Evolutionary conservation across 192 early-diverging fungal species (phyloP), one percentile per base, ranked within the genome.

Genomic region (Helicostylum pulchrum): DNA sequence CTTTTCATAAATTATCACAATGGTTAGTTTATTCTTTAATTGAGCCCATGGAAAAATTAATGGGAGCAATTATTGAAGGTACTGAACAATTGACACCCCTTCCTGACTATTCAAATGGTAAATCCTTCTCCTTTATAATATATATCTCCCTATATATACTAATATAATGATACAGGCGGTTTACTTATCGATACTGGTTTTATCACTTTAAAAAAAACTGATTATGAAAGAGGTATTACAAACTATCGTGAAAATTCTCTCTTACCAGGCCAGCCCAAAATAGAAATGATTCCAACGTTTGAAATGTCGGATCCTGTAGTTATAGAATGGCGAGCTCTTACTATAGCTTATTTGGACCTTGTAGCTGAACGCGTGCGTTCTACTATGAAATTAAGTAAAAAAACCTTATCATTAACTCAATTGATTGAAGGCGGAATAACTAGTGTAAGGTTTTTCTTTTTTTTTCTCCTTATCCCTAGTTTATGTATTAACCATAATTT

Each of bases 261-360:
- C 6, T 54, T 65, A 2, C 63, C 77, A 2, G 78, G 75, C 9
- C 73, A 75, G 44, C 64, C 67, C 14, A 70, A 63, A 43, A 53
- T 75, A 26, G 80, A 80, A 51, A 61, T 70, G 8, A 80, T 90
- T 17, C 91, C 90, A 7, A 73, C 78, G 63, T 94, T 94, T 70
- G 84, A 90, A 19, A 86, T 86, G 36, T 77, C 77, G 56, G 94
- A 97, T 68, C 86, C 91, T 3, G 90, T 88, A 2, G 84, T 97
- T n/a, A 83, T 95, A 34, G 95, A 97, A 68, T 97, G 95, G 95
- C 86, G 95, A 7, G 92, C 91, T 10, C 77, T 97, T 68, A 97
- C 95, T 0, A 88, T 94, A 5, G 83, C 85, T 0, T 78, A 92
- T 47, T 61, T 95, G 56, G 95, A 96, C 67, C 65, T 73, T 23